Percentiles rank a stretch among this genome's conserved stretches.
phyloP scores from a whole-genome alignment of 805 yeast species.

The Cyberlindnera galapagoensis region DNA sequence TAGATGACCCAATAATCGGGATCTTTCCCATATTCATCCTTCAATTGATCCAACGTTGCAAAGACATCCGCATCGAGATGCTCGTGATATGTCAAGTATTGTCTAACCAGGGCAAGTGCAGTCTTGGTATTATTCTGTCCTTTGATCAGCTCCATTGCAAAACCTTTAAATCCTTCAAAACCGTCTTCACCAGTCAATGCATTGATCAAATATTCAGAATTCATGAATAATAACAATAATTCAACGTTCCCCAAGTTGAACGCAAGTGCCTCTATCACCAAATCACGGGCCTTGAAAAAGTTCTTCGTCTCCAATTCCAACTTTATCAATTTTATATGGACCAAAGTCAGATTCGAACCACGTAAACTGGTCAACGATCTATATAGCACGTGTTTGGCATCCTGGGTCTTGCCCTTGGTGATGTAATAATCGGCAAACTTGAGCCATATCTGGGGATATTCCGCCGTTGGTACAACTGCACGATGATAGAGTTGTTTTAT shows the following conservation, averaged over 20 bases:
- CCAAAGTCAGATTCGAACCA: conserved; percentile 21
- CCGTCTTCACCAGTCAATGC: background rate
- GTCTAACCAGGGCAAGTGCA: background rate
- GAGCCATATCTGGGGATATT: conserved; percentile 43
- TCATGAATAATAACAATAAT: conserved; percentile 35
- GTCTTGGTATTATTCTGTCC: background rate
- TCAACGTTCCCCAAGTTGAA: conserved; percentile 26
- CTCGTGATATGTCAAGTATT: too few relatives aligned
- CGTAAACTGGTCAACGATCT: conserved; percentile 27
- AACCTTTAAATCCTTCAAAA: conserved; percentile 3
- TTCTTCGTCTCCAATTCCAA: conserved; percentile 35
- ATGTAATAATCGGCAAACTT: conserved; percentile 39
- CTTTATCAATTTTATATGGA: conserved; percentile 36
- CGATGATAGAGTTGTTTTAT: conserved; percentile 37
- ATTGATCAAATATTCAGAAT: conserved; percentile 31
- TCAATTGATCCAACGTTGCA: too few relatives aligned
- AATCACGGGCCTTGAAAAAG: conserved; percentile 28
- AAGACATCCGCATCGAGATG: too few relatives aligned
- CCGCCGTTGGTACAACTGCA: conserved; percentile 38
- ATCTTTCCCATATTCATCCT: too few relatives aligned
- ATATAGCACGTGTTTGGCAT: conserved; percentile 34
- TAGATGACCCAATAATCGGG: too few relatives aligned
- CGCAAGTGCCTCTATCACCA: conserved; percentile 18
- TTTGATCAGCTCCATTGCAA: conserved; percentile 4
- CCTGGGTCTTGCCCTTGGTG: conserved; percentile 23